Conservation (phyloP, 129 eudicot genomes). For the Heracleum sosnowskyi region DNA sequence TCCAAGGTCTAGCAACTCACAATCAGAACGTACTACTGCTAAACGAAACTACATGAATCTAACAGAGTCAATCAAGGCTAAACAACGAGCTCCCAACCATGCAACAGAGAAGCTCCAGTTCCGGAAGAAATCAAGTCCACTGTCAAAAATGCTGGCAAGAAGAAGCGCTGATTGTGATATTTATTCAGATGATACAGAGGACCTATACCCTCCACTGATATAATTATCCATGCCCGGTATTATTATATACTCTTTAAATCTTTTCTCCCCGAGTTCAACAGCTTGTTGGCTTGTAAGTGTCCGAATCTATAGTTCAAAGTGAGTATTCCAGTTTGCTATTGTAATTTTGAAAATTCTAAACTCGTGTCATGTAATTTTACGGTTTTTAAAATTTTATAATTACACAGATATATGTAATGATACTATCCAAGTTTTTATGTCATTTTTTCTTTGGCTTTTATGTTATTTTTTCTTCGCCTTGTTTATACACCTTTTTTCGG, state of each 20-base stretch:
- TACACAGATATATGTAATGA: slow-evolving; percentile 4
- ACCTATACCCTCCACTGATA: slow-evolving; percentile 60
- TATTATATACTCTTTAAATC: slow-evolving; percentile 22
- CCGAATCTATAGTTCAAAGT: slow-evolving; percentile 6
- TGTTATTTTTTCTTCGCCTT: neutral
- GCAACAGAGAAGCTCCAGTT: slow-evolving; percentile 25
- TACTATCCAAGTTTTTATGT: neutral
- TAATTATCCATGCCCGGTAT: slow-evolving; percentile 8
- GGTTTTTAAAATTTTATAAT: neutral
- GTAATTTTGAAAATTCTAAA: neutral
- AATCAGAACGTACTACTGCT: slow-evolving; percentile 26
- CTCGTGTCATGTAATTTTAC: neutral
- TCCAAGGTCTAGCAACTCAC: slow-evolving; percentile 41
- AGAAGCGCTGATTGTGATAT: slow-evolving; percentile 52
- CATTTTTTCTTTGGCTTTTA: neutral
- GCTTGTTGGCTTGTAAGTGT: slow-evolving; percentile 50
- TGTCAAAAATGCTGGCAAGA: slow-evolving; percentile 47
- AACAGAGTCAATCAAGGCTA: slow-evolving; percentile 78
- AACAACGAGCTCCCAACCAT: slow-evolving; percentile 29
- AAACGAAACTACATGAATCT: slow-evolving; percentile 72
- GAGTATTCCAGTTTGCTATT: neutral
- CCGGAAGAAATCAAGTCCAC: slow-evolving; percentile 38
- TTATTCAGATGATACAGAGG: slow-evolving; percentile 47
- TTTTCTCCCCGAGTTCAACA: slow-evolving; percentile 40
- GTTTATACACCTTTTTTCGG: neutral